These are phyloP conservation scores for Mortierella alpina DNA, from an alignment of 192 early-diverging fungal species.

Conservation along the genomic window DNA sequence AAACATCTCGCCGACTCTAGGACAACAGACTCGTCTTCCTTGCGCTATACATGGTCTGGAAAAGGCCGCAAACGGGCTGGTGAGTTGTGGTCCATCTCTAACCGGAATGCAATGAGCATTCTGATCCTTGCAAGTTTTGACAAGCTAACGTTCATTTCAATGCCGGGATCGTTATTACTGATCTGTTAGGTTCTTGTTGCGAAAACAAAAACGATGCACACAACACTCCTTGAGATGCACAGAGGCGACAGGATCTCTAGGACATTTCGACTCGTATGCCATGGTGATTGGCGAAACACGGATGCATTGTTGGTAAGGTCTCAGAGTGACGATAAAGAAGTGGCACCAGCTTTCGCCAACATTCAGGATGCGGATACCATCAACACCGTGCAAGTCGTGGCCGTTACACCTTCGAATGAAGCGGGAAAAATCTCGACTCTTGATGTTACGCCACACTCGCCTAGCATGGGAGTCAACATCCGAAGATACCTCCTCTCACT, in stretches of 20 bases:
- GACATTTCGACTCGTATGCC: conserved; percentile 53
- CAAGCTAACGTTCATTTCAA: neutral
- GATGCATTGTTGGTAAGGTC: neutral
- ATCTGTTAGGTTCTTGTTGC: conserved; percentile 56
- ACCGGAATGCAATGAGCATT: neutral
- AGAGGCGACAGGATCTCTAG: conserved; percentile 28
- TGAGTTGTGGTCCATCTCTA: conserved; percentile 17
- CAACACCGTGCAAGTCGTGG: conserved; percentile 17
- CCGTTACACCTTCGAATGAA: conserved; percentile 52
- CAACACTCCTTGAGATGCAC: conserved; percentile 46
- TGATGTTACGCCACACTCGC: conserved; percentile 30
- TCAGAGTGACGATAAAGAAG: neutral
- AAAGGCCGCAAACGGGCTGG: conserved; percentile 66
- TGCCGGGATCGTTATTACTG: neutral
- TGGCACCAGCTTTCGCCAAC: conserved; percentile 39
- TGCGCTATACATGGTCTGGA: conserved; percentile 63
- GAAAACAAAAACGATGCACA: conserved; percentile 40
- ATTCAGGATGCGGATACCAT: conserved; percentile 39
- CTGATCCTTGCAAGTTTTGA: neutral
- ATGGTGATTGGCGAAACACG: conserved; percentile 15
- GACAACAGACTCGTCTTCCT: conserved; percentile 26
- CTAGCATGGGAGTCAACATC: conserved; percentile 57
- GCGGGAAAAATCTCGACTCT: conserved; percentile 48
- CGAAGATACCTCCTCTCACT: conserved; percentile 60
- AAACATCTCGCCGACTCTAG: conserved; percentile 34